These are phyloP conservation scores for Beauveria brongniartii DNA, from an alignment of 2,329 filamentous ascomycete species.

Conservation along the genomic window DNA sequence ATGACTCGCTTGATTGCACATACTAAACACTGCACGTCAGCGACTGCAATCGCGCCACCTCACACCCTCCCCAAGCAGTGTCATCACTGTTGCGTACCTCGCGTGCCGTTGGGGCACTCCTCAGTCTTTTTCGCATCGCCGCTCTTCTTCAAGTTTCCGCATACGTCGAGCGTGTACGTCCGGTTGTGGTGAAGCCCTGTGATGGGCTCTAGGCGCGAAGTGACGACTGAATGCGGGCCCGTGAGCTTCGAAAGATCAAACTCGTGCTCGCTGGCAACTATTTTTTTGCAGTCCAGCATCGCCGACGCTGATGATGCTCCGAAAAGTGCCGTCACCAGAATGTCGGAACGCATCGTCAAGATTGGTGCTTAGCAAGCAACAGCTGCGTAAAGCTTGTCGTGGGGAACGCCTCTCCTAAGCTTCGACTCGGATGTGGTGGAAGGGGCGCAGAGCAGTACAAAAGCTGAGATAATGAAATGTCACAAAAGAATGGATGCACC, in stretches of 20 bases:
- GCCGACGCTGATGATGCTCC: conserved; percentile 32
- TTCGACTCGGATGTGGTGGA: background rate
- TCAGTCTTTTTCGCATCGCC: conserved; percentile 38
- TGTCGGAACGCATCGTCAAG: conserved; percentile 31
- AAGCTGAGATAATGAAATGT: background rate
- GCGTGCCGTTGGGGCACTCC: conserved; percentile 60
- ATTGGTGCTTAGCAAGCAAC: background rate
- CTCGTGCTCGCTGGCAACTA: conserved; percentile 48
- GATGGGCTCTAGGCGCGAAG: conserved; percentile 43
- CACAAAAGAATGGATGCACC: conserved; percentile 8
- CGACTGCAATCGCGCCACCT: background rate
- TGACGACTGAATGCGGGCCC: conserved; percentile 63
- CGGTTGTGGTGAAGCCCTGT: conserved; percentile 53
- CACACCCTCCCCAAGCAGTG: background rate
- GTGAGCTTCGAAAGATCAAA: conserved; percentile 58
- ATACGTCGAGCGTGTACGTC: conserved; percentile 76
- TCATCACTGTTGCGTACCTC: conserved; percentile 40
- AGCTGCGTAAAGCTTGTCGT: background rate
- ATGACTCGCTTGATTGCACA: conserved; percentile 64
- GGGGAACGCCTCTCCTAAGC: background rate
- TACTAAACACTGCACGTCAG: conserved; percentile 37
- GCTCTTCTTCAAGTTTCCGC: conserved; percentile 55
- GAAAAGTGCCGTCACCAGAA: conserved; percentile 30
- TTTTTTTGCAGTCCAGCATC: conserved; percentile 53
- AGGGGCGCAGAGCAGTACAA: background rate